A percentile compares a stretch with the other conserved stretches of the same genome.
Evolutionary conservation across 1,284 basidiomycete genomes (phyloP).

Genomic region (Irpex sp.): DNA sequence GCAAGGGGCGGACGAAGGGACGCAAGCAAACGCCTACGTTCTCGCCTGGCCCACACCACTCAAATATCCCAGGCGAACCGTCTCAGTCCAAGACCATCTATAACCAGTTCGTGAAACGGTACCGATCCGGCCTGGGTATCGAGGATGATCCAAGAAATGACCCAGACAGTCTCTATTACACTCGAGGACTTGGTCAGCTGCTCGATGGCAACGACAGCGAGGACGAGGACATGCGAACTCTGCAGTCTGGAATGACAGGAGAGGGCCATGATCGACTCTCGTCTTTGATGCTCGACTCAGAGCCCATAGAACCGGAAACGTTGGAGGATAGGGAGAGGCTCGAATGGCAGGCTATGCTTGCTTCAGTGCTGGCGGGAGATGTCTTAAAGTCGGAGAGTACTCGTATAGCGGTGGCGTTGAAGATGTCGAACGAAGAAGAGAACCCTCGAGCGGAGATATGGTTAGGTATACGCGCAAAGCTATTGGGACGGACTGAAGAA

Average conservation of each 20-base stretch:
- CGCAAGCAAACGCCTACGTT: conserved; percentile 34
- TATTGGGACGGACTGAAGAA: conserved; percentile 76
- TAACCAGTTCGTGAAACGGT: conserved; percentile 72
- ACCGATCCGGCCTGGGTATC: conserved; percentile 54
- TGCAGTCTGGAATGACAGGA: conserved; percentile 34
- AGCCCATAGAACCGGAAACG: conserved; percentile 58
- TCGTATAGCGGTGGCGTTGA: conserved; percentile 75
- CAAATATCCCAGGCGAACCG: conserved; percentile 22
- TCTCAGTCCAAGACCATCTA: conserved; percentile 43
- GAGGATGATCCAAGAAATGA: conserved; percentile 68
- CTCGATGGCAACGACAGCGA: conserved; percentile 73
- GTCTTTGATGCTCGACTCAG: conserved; percentile 53
- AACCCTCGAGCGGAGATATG: conserved; percentile 72
- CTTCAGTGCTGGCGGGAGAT: conserved; percentile 89
- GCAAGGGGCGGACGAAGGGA: conserved; percentile 26
- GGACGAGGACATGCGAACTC: conserved; percentile 58
- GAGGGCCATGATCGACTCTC: conserved; percentile 52
- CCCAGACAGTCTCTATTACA: conserved; percentile 72
- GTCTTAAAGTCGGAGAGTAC: conserved; percentile 92
- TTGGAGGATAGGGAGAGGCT: conserved; percentile 77
- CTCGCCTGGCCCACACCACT: conserved; percentile 18
- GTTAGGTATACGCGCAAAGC: conserved; percentile 87
- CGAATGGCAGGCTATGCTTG: conserved; percentile 94
- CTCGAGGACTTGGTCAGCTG: conserved; percentile 66
- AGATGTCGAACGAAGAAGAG: conserved; percentile 61